Evolutionary conservation across 768 basidiomycete species (phyloP).

Genomic region (Leucosporidium creatinivorum): DNA sequence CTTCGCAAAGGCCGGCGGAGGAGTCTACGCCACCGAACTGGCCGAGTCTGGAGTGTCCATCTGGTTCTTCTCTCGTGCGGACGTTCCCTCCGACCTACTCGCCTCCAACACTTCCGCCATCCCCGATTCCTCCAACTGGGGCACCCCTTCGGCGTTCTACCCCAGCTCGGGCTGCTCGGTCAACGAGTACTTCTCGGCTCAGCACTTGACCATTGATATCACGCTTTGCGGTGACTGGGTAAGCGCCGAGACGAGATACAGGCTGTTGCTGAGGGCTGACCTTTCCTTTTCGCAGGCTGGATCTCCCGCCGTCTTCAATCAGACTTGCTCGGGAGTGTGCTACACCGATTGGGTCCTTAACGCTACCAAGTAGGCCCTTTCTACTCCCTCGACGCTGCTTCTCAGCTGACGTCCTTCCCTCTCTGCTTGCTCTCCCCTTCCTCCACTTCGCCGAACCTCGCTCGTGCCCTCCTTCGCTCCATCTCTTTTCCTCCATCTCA

Average conservation of each 20-base stretch:
- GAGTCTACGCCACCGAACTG: slow-evolving; percentile 47
- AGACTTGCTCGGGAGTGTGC: slow-evolving; percentile 9
- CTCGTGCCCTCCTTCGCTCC: too few species aligned
- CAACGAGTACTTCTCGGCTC: slow-evolving; percentile 10
- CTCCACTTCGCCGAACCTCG: too few species aligned
- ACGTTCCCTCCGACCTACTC: slow-evolving; percentile 26
- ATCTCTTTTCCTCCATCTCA: too few species aligned
- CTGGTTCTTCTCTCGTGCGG: slow-evolving; percentile 51
- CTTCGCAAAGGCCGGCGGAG: slow-evolving; percentile 48
- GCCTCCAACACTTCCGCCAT: slow-evolving; percentile 48
- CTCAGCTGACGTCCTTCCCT: too few species aligned
- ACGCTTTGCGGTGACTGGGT: slow-evolving; percentile 3
- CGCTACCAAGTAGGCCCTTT: slow-evolving; percentile 33
- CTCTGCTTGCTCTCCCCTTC: not conserved
- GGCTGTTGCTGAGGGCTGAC: too few species aligned
- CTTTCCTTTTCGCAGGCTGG: not conserved
- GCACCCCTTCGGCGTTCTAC: slow-evolving; percentile 61
- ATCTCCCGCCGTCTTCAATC: slow-evolving; percentile 37
- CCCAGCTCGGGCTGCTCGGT: slow-evolving; percentile 36
- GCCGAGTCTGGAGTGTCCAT: slow-evolving; percentile 47
- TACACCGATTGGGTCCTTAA: slow-evolving; percentile 26
- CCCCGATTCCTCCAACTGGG: slow-evolving; percentile 41
- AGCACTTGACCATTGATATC: slow-evolving; percentile 18
- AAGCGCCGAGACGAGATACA: slow-evolving; percentile 34
- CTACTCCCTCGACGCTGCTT: too few species aligned